phyloP scores from a whole-genome alignment of 805 yeast species.

The Ogataea trehalophila region DNA sequence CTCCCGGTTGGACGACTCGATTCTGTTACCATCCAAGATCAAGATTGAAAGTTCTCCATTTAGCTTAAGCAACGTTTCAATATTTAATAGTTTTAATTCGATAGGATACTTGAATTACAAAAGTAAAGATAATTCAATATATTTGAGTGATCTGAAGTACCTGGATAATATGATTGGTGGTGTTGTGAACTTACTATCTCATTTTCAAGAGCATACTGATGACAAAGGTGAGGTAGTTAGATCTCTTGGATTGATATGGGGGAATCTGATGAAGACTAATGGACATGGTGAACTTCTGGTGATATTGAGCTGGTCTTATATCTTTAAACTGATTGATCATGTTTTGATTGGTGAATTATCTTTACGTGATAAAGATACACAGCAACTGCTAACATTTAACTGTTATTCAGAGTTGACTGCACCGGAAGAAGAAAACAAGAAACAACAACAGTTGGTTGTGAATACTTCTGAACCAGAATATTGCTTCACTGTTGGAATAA shows the following conservation, averaged over 20 bases:
- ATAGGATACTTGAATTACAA: slow-evolving; percentile 24
- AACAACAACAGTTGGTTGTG: too few relatives aligned
- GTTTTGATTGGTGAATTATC: not conserved
- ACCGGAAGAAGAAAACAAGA: too few relatives aligned
- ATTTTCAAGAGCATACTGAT: not conserved
- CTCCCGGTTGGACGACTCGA: not conserved
- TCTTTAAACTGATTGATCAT: slow-evolving; percentile 1
- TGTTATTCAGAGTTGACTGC: too few relatives aligned
- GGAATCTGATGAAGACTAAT: slow-evolving; percentile 33
- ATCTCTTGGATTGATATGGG: slow-evolving; percentile 36
- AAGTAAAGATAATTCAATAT: slow-evolving; percentile 12
- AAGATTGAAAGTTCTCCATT: slow-evolving; percentile 22
- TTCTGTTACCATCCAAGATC: slow-evolving; percentile 5
- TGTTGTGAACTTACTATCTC: slow-evolving; percentile 17
- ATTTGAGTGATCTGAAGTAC: slow-evolving; percentile 36
- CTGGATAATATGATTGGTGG: slow-evolving; percentile 45
- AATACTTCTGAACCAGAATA: too few relatives aligned
- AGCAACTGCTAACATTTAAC: too few relatives aligned
- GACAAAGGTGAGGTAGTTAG: not conserved
- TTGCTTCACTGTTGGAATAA: slow-evolving; percentile 13
- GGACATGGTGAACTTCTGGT: slow-evolving; percentile 42
- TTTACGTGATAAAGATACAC: too few relatives aligned
- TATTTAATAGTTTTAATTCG: slow-evolving; percentile 16
- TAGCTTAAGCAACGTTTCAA: slow-evolving; percentile 17
- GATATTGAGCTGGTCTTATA: slow-evolving; percentile 17